Conservation (phyloP, 768 basidiomycete genomes). For the Saitozyma sp. region DNA sequence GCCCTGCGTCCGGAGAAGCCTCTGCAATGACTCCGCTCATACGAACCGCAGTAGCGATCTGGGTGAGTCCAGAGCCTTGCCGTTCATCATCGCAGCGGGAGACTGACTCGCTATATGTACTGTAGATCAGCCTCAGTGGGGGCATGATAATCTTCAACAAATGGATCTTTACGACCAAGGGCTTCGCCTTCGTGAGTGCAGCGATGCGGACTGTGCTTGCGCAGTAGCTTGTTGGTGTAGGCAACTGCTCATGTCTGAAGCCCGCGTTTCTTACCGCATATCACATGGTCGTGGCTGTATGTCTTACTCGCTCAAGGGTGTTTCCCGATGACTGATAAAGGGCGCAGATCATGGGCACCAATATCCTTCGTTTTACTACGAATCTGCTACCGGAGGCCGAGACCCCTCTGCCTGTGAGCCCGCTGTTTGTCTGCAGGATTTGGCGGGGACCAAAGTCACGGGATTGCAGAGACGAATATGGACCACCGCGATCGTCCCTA, state of each 20-base stretch:
- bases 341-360: slow-evolving; percentile 17
- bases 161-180: slow-evolving; percentile 18
- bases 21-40: too few species aligned
- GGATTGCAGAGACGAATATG: background rate
- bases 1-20: too few species aligned
- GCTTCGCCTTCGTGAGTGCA: slow-evolving; percentile 22
- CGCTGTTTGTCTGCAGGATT: background rate
- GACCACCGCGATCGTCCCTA: slow-evolving; percentile 18
- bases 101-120: background rate
- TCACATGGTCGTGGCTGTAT: slow-evolving; percentile 27
- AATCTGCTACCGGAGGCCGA: slow-evolving; percentile 10
- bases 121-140: slow-evolving; percentile 18
- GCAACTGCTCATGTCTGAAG: slow-evolving; percentile 2
- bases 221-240: background rate
- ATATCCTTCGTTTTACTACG: slow-evolving; percentile 10
- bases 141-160: slow-evolving; percentile 30
- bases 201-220: background rate
- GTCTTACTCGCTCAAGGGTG: background rate
- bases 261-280: slow-evolving; percentile 31
- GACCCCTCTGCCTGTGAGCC: background rate
- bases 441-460: slow-evolving; percentile 4
- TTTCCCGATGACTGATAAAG: background rate
- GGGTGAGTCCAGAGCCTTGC: too few species aligned
- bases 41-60: too few species aligned
- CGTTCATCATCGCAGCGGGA: too few species aligned